A percentile compares a stretch with the other conserved stretches of the same genome.
Evolutionary conservation across 164 flowering plant species (phyloP).

Genomic region (Protea cynaroides): DNA sequence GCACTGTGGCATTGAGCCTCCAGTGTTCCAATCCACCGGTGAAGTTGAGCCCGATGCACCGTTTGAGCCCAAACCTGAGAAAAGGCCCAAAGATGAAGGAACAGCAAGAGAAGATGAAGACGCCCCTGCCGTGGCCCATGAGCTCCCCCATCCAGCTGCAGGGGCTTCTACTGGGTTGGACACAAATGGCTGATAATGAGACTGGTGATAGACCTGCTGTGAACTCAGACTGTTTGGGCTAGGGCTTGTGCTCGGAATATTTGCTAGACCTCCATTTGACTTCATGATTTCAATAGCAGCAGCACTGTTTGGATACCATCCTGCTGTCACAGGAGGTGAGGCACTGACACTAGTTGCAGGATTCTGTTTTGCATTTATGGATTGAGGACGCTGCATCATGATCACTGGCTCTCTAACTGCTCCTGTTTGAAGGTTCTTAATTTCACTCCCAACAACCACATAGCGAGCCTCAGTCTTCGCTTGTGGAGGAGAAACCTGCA

Average conservation of each 20-base stretch:
- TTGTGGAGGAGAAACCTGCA: constrained; percentile 37
- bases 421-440: constrained; percentile 36
- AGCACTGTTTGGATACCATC: constrained; percentile 37
- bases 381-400: constrained; percentile 75
- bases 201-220: constrained; percentile 39
- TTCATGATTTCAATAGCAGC: constrained; percentile 32
- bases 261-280: constrained; percentile 26
- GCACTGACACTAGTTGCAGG: constrained; percentile 23
- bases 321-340: constrained; percentile 36
- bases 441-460: constrained; percentile 37
- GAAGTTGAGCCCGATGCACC: constrained; percentile 54
- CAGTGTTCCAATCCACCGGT: constrained; percentile 61
- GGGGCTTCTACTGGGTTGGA: constrained; percentile 25
- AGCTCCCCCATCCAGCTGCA: constrained; percentile 16
- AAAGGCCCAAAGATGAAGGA: constrained; percentile 64
- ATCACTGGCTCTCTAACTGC: constrained; percentile 57
- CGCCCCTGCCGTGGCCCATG: constrained; percentile 27
- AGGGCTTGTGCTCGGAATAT: constrained; percentile 22
- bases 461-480: constrained; percentile 35
- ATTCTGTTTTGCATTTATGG: constrained; percentile 35
- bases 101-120: constrained; percentile 32
- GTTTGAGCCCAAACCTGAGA: constrained; percentile 46
- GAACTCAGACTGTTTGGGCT: constrained; percentile 22
- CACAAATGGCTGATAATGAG: constrained; percentile 26
- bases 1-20: constrained; percentile 39